Evolutionary conservation across 148 eudicot species (phyloP).

Genomic region (Dianthus caryophyllus): DNA sequence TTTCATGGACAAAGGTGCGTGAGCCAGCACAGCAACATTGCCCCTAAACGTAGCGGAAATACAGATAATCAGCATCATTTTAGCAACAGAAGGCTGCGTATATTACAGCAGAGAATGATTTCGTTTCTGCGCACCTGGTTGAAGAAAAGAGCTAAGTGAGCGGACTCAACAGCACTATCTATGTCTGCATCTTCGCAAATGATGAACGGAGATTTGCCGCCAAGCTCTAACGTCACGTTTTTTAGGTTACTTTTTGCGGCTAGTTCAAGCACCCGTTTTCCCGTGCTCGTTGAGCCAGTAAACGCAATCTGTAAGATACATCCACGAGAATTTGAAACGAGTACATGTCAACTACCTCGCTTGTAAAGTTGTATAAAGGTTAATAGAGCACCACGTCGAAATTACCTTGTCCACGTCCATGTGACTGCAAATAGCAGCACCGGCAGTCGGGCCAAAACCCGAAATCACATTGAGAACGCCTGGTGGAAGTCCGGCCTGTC

Average conservation of each 20-base stretch:
- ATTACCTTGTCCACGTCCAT: conserved; percentile 66
- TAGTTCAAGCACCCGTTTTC: conserved; percentile 38
- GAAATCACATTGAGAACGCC: conserved; percentile 59
- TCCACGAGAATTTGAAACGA: neutral
- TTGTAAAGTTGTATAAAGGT: neutral
- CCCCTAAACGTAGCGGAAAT: conserved; percentile 42
- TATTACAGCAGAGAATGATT: neutral
- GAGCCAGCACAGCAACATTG: conserved; percentile 97
- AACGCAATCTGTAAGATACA: conserved; percentile 42
- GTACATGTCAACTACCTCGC: neutral
- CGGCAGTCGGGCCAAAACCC: conserved; percentile 63
- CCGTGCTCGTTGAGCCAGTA: conserved; percentile 58
- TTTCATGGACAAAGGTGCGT: conserved; percentile 80
- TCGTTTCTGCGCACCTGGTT: conserved; percentile 38
- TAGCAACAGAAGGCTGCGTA: neutral
- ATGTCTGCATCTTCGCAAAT: conserved; percentile 65
- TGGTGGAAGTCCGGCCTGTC: conserved; percentile 60
- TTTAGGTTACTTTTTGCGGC: conserved; percentile 65
- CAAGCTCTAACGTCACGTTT: conserved; percentile 57
- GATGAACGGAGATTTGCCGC: conserved; percentile 66
- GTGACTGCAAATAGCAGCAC: conserved; percentile 53
- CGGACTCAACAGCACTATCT: conserved; percentile 55
- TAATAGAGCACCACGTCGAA: too few relatives aligned
- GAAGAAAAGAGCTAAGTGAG: conserved; percentile 62
- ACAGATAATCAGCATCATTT: neutral